A percentile compares a stretch with the other conserved stretches of the same genome.
Conservation (phyloP, 2,329 filamentous ascomycete genomes). For the Colletotrichum liriopes region DNA sequence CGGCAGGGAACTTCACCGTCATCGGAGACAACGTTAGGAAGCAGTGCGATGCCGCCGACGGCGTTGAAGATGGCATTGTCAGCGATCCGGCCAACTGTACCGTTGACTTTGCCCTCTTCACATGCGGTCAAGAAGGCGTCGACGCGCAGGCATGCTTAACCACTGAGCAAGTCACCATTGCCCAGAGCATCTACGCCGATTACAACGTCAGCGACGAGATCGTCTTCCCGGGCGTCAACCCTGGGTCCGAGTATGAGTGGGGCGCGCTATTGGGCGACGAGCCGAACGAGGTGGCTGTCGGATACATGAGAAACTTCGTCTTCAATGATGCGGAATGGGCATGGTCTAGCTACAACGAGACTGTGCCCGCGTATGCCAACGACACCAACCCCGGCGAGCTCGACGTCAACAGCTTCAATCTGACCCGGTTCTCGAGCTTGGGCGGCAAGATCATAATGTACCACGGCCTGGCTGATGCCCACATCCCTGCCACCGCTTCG, state of each 20-base stretch:
- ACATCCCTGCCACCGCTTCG: slow-evolving; percentile 55
- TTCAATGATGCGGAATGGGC: slow-evolving; percentile 53
- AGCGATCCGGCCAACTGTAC: slow-evolving; percentile 62
- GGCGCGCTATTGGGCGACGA: slow-evolving; percentile 49
- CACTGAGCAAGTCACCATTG: slow-evolving; percentile 55
- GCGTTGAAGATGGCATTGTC: slow-evolving; percentile 65
- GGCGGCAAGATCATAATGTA: slow-evolving; percentile 62
- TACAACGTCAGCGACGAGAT: slow-evolving; percentile 49
- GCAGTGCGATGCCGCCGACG: slow-evolving; percentile 68
- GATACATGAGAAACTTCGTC: slow-evolving; percentile 55
- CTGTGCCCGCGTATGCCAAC: slow-evolving; percentile 47
- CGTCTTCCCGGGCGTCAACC: slow-evolving; percentile 58
- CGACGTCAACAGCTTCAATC: slow-evolving; percentile 56
- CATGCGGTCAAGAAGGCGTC: slow-evolving; percentile 51
- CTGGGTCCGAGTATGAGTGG: slow-evolving; percentile 62
- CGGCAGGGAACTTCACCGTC: slow-evolving; percentile 57
- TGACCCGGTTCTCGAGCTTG: slow-evolving; percentile 54
- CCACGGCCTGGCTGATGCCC: slow-evolving; percentile 58
- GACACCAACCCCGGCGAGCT: slow-evolving; percentile 54
- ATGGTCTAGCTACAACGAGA: slow-evolving; percentile 53
- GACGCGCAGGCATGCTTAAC: slow-evolving; percentile 58
- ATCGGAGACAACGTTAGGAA: slow-evolving; percentile 60
- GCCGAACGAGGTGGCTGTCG: slow-evolving; percentile 53
- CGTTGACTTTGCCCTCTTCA: slow-evolving; percentile 58
- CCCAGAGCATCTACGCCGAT: slow-evolving; percentile 50